A percentile compares a stretch with the other conserved stretches of the same genome.
Evolutionary conservation across 2,329 filamentous ascomycete species (phyloP).

Genomic region (Hymenotorrendiella dingleyae): DNA sequence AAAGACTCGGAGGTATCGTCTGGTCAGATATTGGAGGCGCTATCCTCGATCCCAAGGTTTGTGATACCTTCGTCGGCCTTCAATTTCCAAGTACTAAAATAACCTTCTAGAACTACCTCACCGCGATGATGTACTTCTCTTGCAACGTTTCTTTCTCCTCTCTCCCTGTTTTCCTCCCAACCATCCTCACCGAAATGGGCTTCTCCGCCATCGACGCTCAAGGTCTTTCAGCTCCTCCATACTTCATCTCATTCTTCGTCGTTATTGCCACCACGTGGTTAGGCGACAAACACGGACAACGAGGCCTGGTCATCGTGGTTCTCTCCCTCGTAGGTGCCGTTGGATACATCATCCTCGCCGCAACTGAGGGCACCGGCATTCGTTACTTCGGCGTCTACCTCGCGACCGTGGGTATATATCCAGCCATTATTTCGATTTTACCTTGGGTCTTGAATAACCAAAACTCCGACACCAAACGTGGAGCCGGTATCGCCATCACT

Average conservation of each 20-base stretch:
- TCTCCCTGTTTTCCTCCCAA: conserved; percentile 58
- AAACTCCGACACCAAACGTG: conserved; percentile 61
- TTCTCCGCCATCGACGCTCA: conserved; percentile 62
- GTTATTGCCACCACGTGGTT: conserved; percentile 56
- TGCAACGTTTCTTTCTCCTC: conserved; percentile 61
- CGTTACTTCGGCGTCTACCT: conserved; percentile 45
- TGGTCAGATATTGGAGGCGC: conserved; percentile 42
- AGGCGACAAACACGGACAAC: conserved; percentile 60
- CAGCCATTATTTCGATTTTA: conserved; percentile 63
- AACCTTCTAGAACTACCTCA: conserved; percentile 20
- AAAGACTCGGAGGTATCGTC: no score
- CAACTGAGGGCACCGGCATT: conserved; percentile 39
- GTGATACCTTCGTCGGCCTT: conserved; percentile 32
- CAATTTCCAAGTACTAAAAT: background rate
- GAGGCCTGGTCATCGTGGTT: conserved; percentile 51
- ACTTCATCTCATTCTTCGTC: conserved; percentile 59
- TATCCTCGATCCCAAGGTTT: conserved; percentile 42
- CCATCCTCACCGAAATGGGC: conserved; percentile 60
- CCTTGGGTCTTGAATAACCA: conserved; percentile 68
- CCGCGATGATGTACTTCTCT: conserved; percentile 48
- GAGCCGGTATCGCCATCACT: conserved; percentile 59
- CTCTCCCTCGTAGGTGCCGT: conserved; percentile 52
- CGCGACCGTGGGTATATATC: conserved; percentile 58
- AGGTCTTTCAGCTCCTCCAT: conserved; percentile 66
- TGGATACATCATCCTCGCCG: conserved; percentile 61